Conservation (phyloP, 495 filamentous ascomycete species). For the Talaromyces adpressus region DNA sequence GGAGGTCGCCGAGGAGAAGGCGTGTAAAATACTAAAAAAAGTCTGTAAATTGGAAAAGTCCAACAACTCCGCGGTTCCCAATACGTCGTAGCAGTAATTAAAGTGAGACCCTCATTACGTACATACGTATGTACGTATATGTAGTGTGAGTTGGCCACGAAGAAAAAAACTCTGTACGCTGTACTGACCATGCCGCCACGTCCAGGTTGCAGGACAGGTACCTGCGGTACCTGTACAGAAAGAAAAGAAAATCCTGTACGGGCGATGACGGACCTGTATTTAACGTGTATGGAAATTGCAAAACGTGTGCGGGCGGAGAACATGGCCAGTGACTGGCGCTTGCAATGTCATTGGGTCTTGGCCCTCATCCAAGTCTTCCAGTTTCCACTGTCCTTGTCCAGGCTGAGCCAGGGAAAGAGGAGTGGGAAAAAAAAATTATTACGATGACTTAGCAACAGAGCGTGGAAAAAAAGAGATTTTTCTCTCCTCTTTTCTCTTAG, state of each 20-base stretch:
- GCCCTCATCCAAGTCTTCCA: neutral
- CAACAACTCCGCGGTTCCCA: neutral
- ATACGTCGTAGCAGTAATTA: neutral
- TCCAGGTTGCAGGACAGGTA: neutral
- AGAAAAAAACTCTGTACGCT: neutral
- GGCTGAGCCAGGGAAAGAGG: neutral
- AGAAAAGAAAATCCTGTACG: neutral
- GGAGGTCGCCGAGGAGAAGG: constrained; percentile 2
- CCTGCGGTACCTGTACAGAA: neutral
- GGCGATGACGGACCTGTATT: neutral
- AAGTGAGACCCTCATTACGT: neutral
- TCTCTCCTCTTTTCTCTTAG: constrained; percentile 25
- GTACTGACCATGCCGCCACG: neutral
- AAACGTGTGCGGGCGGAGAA: neutral
- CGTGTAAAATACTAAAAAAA: neutral
- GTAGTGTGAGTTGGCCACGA: neutral
- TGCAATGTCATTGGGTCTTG: constrained; percentile 1
- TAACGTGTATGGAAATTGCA: neutral
- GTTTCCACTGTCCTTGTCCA: neutral
- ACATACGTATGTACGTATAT: neutral
- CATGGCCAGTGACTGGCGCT: neutral
- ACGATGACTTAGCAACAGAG: neutral
- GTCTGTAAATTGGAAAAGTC: neutral
- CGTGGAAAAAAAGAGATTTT: neutral
- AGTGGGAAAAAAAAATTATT: neutral